A percentile compares a stretch with the other conserved stretches of the same genome.
phyloP scores from a whole-genome alignment of 352 stramenopile genomes.

The Phytophthora foliorum region DNA sequence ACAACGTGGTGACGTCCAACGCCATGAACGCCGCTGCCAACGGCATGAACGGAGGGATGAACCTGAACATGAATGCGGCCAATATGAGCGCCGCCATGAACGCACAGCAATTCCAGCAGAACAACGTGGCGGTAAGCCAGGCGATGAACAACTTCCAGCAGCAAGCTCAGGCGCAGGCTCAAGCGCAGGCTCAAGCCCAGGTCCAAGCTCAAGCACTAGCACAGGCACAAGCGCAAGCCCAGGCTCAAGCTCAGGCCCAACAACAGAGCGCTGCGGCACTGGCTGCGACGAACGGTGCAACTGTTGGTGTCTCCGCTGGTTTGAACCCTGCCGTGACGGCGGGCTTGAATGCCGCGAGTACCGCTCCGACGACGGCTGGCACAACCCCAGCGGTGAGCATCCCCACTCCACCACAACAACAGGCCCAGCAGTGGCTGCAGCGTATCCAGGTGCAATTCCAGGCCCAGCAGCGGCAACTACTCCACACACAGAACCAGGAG shows the following conservation, averaged over 20 bases:
- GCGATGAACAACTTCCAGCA: conserved; percentile 72
- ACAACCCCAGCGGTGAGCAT: conserved; percentile 38
- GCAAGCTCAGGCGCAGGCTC: conserved; percentile 41
- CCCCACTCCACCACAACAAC: conserved; percentile 61
- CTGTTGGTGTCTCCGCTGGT: conserved; percentile 27
- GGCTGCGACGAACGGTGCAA: conserved; percentile 27
- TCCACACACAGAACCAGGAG: conserved; percentile 83
- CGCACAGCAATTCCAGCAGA: conserved; percentile 50
- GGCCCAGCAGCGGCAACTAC: conserved; percentile 74
- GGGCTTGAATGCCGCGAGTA: conserved; percentile 37
- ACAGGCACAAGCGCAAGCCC: conserved; percentile 31
- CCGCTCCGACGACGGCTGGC: conserved; percentile 34
- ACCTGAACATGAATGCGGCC: conserved; percentile 50
- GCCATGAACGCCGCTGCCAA: conserved; percentile 34
- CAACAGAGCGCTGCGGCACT: conserved; percentile 33
- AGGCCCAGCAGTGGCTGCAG: conserved; percentile 85
- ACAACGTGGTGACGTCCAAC: conserved; percentile 41
- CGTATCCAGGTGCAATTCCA: conserved; percentile 87
- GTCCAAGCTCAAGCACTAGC: conserved; percentile 37
- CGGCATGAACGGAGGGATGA: conserved; percentile 45
- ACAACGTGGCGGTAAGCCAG: conserved; percentile 46
- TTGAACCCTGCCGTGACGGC: conserved; percentile 43
- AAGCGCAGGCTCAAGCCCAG: conserved; percentile 43
- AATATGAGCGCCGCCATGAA: conserved; percentile 46
- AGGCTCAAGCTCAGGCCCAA: conserved; percentile 29